These are phyloP conservation scores for Cyberlindnera petersonii DNA, from an alignment of 805 yeast genomes.

Conservation along the genomic window DNA sequence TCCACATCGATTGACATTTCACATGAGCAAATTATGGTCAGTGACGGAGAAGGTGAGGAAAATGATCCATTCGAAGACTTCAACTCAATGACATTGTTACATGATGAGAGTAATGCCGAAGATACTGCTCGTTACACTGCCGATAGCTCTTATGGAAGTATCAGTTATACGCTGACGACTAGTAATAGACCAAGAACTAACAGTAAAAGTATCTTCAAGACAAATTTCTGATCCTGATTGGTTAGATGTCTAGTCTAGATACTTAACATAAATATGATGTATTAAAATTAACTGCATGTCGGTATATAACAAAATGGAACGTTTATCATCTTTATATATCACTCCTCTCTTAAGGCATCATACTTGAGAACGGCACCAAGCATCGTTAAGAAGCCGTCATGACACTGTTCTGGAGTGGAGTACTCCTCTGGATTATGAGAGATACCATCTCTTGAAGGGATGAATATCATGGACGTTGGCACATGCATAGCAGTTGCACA, in stretches of 20 bases:
- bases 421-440: conserved; percentile 67
- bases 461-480: conserved; percentile 73
- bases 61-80: conserved; percentile 80
- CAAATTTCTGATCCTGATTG: conserved; percentile 18
- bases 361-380: conserved; percentile 45
- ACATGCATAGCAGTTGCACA: conserved; percentile 51
- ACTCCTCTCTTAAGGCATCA: conserved; percentile 28
- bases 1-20: conserved; percentile 28
- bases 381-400: conserved; percentile 54
- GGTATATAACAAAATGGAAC: not conserved
- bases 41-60: conserved; percentile 23
- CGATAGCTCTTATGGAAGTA: conserved; percentile 38
- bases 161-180: conserved; percentile 35
- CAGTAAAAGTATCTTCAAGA: conserved; percentile 32
- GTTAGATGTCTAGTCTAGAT: no score
- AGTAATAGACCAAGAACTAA: conserved; percentile 36
- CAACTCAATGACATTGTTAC: conserved; percentile 81
- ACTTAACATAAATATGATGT: no score
- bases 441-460: conserved; percentile 64
- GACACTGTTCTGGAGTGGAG: conserved; percentile 60
- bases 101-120: conserved; percentile 51
- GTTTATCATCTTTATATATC: not conserved
- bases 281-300: no score
- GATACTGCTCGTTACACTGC: conserved; percentile 47
- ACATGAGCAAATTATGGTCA: conserved; percentile 22